phyloP scores from a whole-genome alignment of 1,284 basidiomycete species.

The Pascua guehoae region DNA sequence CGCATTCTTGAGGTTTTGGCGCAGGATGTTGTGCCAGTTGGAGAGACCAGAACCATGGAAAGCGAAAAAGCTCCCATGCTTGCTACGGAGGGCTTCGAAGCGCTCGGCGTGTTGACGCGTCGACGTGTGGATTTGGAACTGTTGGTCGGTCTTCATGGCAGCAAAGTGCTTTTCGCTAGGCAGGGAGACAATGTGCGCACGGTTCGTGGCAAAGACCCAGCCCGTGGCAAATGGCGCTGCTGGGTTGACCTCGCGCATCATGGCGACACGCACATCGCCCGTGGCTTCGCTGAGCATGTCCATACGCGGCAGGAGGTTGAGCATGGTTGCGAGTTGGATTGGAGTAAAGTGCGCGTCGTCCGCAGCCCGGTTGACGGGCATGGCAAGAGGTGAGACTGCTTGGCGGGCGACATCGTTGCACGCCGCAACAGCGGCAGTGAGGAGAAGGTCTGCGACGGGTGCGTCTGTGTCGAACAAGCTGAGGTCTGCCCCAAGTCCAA shows the following conservation, averaged over 20 bases:
- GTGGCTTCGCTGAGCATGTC: not conserved
- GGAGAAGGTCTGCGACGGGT: conserved; percentile 10
- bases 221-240: not conserved
- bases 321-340: not conserved
- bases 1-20: conserved; percentile 14
- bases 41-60: conserved; percentile 10
- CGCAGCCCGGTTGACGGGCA: not conserved
- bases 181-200: conserved; percentile 10
- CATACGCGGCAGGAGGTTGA: not conserved
- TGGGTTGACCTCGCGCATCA: not conserved
- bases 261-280: not conserved
- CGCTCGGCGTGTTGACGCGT: conserved; percentile 10
- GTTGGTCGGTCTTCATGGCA: conserved; percentile 3
- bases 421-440: conserved; percentile 3
- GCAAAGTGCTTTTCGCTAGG: not conserved
- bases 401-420: not conserved
- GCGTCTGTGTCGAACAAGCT: conserved; percentile 4
- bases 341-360: not conserved
- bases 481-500: conserved; percentile 8
- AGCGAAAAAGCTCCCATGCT: conserved; percentile 6
- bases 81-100: conserved; percentile 5
- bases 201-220: conserved; percentile 15
- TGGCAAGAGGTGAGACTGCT: not conserved
- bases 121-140: conserved; percentile 13
- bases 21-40: conserved; percentile 17